Base-by-base conservation (phyloP, 345 rosid genomes). In the Gossypium stocksii region DNA sequence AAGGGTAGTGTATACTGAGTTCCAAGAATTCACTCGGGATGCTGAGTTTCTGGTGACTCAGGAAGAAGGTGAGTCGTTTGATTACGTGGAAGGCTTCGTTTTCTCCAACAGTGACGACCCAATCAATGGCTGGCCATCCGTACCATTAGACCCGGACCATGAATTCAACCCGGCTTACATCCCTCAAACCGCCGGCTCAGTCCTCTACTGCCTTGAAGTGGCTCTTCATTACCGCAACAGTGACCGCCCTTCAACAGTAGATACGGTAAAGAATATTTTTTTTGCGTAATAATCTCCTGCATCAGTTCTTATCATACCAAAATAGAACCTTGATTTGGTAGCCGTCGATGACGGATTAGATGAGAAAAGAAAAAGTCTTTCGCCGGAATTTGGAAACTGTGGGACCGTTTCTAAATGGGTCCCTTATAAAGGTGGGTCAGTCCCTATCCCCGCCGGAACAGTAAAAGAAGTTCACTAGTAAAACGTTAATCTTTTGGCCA, bases 31-130 rank as follows among this genome's bases (percentile, higher is more conserved):
- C 82, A 86, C 87, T 29, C 84, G 85, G 45, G 98, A 89, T 59
- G 91, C 96, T 9, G 99, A 94, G 90, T 86, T 78, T 79, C 88
- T 94, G 43, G 92, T 94, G 86, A 91, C 81, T 75, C 89, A 54
- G 41, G 62, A 77, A 11, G 77, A 82, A 38, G 87, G 76, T 72
- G 82, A 80, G 73, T 87, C 92, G 17, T 89, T 93, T 53, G 96
- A 91, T 79, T 94, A 94, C 84, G 86, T 94, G 48, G 99, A 94
- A 72, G 99, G 99, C 1, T 94, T 90, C 78, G 98, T 84, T 20
- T 91, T 94, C 74, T 93, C 90, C 61, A 93, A 94, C 86, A 82
- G 85, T 59, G 91, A 91, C 68, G 97, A 91, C 82, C 87, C 86
- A 20, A 88, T 85, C 49, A 92, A 94, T 71, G 99, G 99, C 1